Conservation (phyloP, 768 basidiomycete species). For the Artomyces pyxidatus region DNA sequence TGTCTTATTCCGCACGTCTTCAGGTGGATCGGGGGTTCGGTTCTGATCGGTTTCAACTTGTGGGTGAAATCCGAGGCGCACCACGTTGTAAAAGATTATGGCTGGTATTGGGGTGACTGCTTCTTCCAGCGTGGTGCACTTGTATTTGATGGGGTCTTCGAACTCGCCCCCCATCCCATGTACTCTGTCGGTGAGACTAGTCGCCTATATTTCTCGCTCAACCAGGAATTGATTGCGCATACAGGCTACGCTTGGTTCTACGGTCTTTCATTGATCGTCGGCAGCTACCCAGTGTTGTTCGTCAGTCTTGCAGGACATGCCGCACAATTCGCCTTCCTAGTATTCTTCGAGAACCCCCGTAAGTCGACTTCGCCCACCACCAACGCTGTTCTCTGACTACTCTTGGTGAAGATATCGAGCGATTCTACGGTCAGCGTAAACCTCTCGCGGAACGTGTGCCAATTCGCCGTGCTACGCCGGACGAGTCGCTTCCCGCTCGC, state of each 20-base stretch:
- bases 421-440: slow-evolving; percentile 89
- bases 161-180: slow-evolving; percentile 91
- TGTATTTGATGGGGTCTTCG: slow-evolving; percentile 97
- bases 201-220: not conserved
- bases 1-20: slow-evolving; percentile 7
- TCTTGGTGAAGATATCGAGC: slow-evolving; percentile 67
- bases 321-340: slow-evolving; percentile 92
- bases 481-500: slow-evolving; percentile 9
- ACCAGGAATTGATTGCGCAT: not conserved
- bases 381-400: not conserved
- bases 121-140: slow-evolving; percentile 91
- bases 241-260: slow-evolving; percentile 96
- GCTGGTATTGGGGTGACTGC: slow-evolving; percentile 95
- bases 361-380: slow-evolving; percentile 24
- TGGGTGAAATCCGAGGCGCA: slow-evolving; percentile 99
- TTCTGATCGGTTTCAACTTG: slow-evolving; percentile 87
- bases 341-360: slow-evolving; percentile 98
- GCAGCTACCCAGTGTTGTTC: slow-evolving; percentile 86
- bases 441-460: slow-evolving; percentile 82
- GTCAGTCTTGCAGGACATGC: slow-evolving; percentile 92
- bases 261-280: slow-evolving; percentile 84
- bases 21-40: slow-evolving; percentile 83
- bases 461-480: slow-evolving; percentile 28
- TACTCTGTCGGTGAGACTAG: slow-evolving; percentile 67
- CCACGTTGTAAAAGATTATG: slow-evolving; percentile 95